Percentiles rank a stretch among this genome's conserved stretches.
Conservation (phyloP, 306 rosid genomes). For the Crotalaria pallida region DNA sequence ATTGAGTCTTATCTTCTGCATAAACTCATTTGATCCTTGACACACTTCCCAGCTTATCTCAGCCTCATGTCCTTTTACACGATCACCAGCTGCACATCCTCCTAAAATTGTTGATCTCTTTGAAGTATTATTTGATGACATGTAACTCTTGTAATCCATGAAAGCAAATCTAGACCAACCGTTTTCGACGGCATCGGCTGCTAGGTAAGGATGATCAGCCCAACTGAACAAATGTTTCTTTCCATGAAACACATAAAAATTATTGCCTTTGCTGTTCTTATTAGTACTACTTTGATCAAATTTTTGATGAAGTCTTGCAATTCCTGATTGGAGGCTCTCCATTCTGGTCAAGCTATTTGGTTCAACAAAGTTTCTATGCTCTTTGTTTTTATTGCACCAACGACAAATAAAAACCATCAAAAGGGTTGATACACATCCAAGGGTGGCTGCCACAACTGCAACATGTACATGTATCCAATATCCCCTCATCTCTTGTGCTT, state of each 20-base stretch:
- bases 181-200: slow-evolving; percentile 81
- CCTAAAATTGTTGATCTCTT: slow-evolving; percentile 55
- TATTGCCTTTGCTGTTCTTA: slow-evolving; percentile 36
- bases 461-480: slow-evolving; percentile 33
- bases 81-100: slow-evolving; percentile 40
- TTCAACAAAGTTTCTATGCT: slow-evolving; percentile 26
- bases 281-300: slow-evolving; percentile 29
- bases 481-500: slow-evolving; percentile 34
- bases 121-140: slow-evolving; percentile 25
- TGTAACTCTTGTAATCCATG: slow-evolving; percentile 13
- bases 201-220: slow-evolving; percentile 64
- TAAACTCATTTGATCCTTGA: slow-evolving; percentile 67
- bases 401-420: slow-evolving; percentile 27
- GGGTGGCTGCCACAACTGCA: slow-evolving; percentile 27
- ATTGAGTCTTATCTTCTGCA: slow-evolving; percentile 87
- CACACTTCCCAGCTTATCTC: slow-evolving; percentile 80
- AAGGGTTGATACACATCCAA: slow-evolving; percentile 38
- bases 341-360: slow-evolving; percentile 24
- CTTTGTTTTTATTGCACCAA: slow-evolving; percentile 19
- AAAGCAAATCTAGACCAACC: slow-evolving; percentile 94
- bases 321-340: slow-evolving; percentile 27
- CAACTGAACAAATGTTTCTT: slow-evolving; percentile 59
- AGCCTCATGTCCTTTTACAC: slow-evolving; percentile 45
- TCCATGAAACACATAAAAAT: slow-evolving; percentile 32
- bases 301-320: slow-evolving; percentile 14